Evolutionary conservation across 2,329 filamentous ascomycete species (phyloP), one percentile per base, ranked within the genome.

Genomic region (Aspergillus cejpii): DNA sequence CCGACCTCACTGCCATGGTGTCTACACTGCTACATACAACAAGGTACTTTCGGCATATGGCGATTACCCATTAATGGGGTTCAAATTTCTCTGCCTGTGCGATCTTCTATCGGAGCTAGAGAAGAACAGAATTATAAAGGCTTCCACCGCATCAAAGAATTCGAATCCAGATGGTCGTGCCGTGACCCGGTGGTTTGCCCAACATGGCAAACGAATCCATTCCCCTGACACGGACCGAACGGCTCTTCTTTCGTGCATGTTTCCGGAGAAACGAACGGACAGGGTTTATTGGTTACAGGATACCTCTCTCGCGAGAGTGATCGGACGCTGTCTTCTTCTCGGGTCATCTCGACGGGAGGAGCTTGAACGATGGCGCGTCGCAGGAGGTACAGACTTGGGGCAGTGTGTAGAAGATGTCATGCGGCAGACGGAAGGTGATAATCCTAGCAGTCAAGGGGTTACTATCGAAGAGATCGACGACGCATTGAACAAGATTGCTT

Each of bases 231-330:
- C 78, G 1, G 71, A 82, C 56, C 71, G 74, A 1, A 69, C 78
- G 1, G 83, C 85, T 2, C 68, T 95, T 1, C 70, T 94, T 0
- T 90, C 85, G 1, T 82, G 83, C 2, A 66, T 96, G 0, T 76
- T 94, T 0, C 87, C 89, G 0, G 83, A 89, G 50, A 81, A 77
- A 52, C 76, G 88, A 42, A 82, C 80, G 2, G 88, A 94, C 59
- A 78, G 87, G 21, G 85, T 91, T 1, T 94, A 90, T 61, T 77
- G 74, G 28, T 72, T 94, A 1, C 79, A 86, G 57, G 70, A 78
- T 23, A 58, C 56, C 5, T 74, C 70, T 0, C 71, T 95, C 0
- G 78, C 82, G 44, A 79, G 75, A 41, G 77, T 87, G n/a, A 74
- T 95, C 12, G 78, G 75, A 2, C 77, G 81, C 24, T 78, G 79